phyloP scores from a whole-genome alignment of 371 early-diverging fungal genomes.

The Parasitella parasitica region DNA sequence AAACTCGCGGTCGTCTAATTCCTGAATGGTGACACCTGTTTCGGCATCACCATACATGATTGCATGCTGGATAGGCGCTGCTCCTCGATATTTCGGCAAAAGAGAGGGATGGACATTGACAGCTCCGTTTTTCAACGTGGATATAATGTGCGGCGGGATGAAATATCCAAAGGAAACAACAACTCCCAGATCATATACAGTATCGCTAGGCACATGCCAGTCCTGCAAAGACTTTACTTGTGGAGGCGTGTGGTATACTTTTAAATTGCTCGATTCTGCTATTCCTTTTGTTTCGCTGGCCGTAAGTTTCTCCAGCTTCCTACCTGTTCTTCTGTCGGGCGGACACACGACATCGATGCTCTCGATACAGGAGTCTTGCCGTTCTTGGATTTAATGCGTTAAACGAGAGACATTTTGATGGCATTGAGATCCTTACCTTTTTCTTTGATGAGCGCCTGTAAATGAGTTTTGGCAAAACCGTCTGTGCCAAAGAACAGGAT shows the following conservation, averaged over 20 bases:
- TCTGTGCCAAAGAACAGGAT: constrained; percentile 87
- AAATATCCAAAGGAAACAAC: constrained; percentile 95
- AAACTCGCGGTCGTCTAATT: constrained; percentile 72
- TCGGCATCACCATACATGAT: constrained; percentile 74
- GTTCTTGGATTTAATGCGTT: neutral
- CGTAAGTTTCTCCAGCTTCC: constrained; percentile 38
- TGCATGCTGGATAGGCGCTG: constrained; percentile 89
- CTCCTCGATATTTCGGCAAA: constrained; percentile 88
- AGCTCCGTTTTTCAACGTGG: constrained; percentile 66
- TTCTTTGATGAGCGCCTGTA: constrained; percentile 59
- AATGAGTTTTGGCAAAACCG: constrained; percentile 71
- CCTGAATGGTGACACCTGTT: constrained; percentile 89
- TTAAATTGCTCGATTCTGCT: constrained; percentile 37
- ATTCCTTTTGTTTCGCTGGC: constrained; percentile 40
- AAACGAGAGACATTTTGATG: too few relatives aligned
- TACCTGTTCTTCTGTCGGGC: constrained; percentile 53
- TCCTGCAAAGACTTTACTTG: constrained; percentile 24
- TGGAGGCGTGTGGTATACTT: constrained; percentile 31
- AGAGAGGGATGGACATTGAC: constrained; percentile 90
- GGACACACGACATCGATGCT: constrained; percentile 73
- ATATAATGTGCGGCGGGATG: constrained; percentile 72
- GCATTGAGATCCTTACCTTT: constrained; percentile 29
- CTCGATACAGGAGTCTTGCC: constrained; percentile 32
- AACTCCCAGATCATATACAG: constrained; percentile 73
- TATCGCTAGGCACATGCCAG: constrained; percentile 34